Conservation (phyloP, 768 basidiomycete genomes). For the Hygrocybe coccinea region DNA sequence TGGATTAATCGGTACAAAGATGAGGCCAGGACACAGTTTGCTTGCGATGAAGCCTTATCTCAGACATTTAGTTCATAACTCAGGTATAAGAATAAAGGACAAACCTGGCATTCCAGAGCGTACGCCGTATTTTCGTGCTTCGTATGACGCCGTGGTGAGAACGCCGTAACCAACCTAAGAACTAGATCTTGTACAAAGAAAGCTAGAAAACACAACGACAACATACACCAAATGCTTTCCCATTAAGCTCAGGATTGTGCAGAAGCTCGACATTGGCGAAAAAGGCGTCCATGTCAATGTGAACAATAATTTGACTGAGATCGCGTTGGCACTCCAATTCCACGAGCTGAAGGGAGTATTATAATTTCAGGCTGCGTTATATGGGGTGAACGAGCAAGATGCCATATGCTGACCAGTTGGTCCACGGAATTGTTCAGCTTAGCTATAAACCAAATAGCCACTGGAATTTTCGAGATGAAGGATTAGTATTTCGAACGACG, state of each 20-base stretch:
- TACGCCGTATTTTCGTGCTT: slow-evolving; percentile 84
- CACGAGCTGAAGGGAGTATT: slow-evolving; percentile 41
- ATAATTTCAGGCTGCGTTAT: slow-evolving; percentile 3
- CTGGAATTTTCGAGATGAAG: slow-evolving; percentile 3
- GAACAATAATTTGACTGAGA: slow-evolving; percentile 78
- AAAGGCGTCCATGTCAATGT: slow-evolving; percentile 96
- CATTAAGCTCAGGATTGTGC: slow-evolving; percentile 55
- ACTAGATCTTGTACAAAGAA: slow-evolving; percentile 15
- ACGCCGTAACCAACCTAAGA: slow-evolving; percentile 76
- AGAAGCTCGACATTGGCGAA: slow-evolving; percentile 77
- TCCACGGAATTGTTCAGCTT: slow-evolving; percentile 66
- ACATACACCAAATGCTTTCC: slow-evolving; percentile 69
- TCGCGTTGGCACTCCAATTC: slow-evolving; percentile 75
- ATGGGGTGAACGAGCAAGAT: neutral
- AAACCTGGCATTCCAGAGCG: slow-evolving; percentile 94
- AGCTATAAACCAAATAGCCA: slow-evolving; percentile 32
- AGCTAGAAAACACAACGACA: slow-evolving; percentile 11
- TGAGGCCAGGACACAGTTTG: slow-evolving; percentile 88
- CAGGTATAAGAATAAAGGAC: slow-evolving; percentile 12
- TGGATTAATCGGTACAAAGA: slow-evolving; percentile 57
- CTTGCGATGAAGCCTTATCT: slow-evolving; percentile 78
- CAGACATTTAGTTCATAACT: neutral
- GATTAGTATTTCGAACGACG: slow-evolving; percentile 16
- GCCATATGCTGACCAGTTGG: slow-evolving; percentile 48
- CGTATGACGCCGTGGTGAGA: slow-evolving; percentile 85